Evolutionary conservation across 495 filamentous ascomycete species (phyloP), one percentile per base, ranked within the genome.

Genomic region (Podospora pseudopauciseta): DNA sequence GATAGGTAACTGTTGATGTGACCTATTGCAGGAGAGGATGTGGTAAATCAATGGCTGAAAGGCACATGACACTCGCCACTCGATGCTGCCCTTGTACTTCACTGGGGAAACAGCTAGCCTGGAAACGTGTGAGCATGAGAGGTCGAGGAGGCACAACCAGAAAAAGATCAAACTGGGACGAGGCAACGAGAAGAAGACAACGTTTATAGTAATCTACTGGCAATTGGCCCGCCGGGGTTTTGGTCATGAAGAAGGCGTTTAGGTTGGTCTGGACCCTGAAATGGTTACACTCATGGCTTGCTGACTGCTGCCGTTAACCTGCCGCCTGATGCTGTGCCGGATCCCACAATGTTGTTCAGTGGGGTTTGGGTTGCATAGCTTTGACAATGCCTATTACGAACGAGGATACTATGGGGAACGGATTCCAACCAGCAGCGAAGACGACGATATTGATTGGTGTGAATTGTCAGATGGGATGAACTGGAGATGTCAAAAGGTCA

Each of bases 101-200:
- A 49, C 39, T 16, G 39, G 39, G n/a, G 20, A n/a, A 27, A 4
- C 56, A 15, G 56, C 39, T 49, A 18, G 39, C 56, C 6, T 20
- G 56, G 56, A 58, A 58, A 58, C 56, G 23, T 58, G 56, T 58
- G 56, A 58, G 56, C 15, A 27, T 58, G 56, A 58, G 56, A 20
- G n/a, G 5, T 58, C 39, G 2, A 16, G 15, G 18, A 11, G 15
- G 39, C 39, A 16, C 39, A 49, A 49, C 7, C 9, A 13, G 39
- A 13, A 49, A 49, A 3, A 49, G 1, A 13, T 13, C 39, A 49
- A 16, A 49, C 3, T 49, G 39, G 39, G 2, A 49, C 15, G 39
- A 49, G 13, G 13, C 39, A 49, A 11, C 39, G 39, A 49, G 15
- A 49, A 16, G 39, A 49, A 49, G 15, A 49, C 39, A 49, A 49